Conservation (phyloP, 306 rosid species). For the Casuarina glauca region DNA sequence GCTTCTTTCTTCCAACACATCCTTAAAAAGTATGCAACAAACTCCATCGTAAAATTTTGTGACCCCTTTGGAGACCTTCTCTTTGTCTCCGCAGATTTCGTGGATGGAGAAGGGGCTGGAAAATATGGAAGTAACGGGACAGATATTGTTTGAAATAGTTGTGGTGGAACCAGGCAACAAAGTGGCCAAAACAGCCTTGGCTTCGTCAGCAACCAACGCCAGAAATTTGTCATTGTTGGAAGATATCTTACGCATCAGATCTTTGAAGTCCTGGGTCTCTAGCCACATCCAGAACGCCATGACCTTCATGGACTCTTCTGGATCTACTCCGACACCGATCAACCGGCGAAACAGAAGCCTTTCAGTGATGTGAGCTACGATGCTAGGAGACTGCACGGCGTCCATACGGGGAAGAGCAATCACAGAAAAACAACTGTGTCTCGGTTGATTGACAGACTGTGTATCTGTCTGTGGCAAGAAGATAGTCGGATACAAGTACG, state of each 20-base stretch:
- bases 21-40: background rate
- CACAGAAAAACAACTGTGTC: background rate
- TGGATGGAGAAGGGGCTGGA: background rate
- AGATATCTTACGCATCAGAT: constrained; percentile 1
- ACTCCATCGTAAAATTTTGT: background rate
- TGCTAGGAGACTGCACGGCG: background rate
- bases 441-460: background rate
- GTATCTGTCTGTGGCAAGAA: background rate
- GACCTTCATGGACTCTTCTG: constrained; percentile 4
- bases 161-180: background rate
- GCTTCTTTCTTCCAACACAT: background rate
- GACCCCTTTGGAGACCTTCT: background rate
- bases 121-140: constrained; percentile 1
- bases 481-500: background rate
- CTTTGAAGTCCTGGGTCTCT: background rate
- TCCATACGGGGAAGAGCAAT: background rate
- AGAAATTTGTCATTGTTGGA: background rate
- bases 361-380: background rate
- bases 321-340: background rate
- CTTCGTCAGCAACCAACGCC: background rate
- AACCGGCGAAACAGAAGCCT: background rate
- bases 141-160: background rate
- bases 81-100: background rate
- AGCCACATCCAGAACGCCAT: constrained; percentile 15
- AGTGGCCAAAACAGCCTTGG: background rate